Evolutionary conservation across 2,329 filamentous ascomycete genomes (phyloP).

Genomic region (Cytospora leucostoma): DNA sequence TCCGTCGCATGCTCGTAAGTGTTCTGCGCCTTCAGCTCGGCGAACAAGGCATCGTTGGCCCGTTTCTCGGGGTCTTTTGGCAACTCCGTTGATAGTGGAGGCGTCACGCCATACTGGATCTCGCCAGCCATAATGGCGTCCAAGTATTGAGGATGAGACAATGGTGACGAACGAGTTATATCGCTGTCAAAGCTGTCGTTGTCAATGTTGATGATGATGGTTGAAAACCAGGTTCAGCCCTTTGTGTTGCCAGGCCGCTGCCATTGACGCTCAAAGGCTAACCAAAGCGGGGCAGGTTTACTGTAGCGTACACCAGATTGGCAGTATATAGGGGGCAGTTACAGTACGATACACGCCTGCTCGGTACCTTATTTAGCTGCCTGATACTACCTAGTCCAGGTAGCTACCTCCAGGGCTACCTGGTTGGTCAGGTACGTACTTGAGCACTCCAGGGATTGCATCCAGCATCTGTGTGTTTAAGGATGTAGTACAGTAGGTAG

Average conservation of each 20-base stretch:
- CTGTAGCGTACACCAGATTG: neutral
- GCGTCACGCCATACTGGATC: slow-evolving; percentile 67
- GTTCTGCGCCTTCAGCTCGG: slow-evolving; percentile 84
- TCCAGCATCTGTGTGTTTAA: too few species aligned
- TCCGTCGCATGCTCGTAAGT: slow-evolving; percentile 87
- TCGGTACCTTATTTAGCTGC: too few species aligned
- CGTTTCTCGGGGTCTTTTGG: slow-evolving; percentile 77
- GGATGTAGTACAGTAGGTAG: too few species aligned
- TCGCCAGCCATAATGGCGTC: slow-evolving; percentile 33
- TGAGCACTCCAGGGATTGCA: too few species aligned
- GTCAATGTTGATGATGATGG: neutral
- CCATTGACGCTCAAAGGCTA: neutral
- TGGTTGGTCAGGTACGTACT: too few species aligned
- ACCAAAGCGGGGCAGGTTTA: neutral
- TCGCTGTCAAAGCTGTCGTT: slow-evolving; percentile 7
- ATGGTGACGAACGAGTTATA: slow-evolving; percentile 2
- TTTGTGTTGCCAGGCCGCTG: neutral
- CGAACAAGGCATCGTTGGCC: slow-evolving; percentile 75
- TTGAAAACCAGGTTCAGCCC: neutral
- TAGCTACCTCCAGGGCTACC: too few species aligned
- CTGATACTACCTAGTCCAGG: too few species aligned
- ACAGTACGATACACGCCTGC: too few species aligned
- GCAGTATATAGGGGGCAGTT: too few species aligned
- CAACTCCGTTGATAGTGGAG: slow-evolving; percentile 74
- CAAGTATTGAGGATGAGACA: slow-evolving; percentile 6